Base-by-base conservation (phyloP, 2,329 filamentous ascomycete genomes). In the Lecanicillium sp. region DNA sequence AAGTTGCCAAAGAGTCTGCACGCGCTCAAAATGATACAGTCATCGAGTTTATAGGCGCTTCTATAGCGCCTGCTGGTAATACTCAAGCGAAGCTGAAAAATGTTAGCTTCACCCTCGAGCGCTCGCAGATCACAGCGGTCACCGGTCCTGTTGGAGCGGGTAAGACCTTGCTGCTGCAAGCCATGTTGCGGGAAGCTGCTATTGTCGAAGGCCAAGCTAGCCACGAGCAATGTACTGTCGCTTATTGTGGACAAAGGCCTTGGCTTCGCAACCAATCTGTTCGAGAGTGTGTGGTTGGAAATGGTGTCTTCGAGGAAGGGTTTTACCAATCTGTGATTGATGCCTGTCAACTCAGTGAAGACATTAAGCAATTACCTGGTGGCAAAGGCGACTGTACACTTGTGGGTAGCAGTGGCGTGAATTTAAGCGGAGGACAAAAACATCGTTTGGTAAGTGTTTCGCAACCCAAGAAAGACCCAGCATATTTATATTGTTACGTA, bases 111-210 rank as follows among this genome's bases (percentile, higher is more conserved):
- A 45, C 45, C 1, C 48, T 67, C 3, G 51, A 55, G 1, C 37
- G 45, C 0, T 45, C 46, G 3, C 41, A 51, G 5, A 48, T 66
- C 2, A 65, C 58, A 5, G 51, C 65, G 6, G 48, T 67, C 3
- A 52, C 60, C 12, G 64, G 64, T 0, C 62, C 62, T 0, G 50
- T 65, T 4, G 64, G 54, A 1, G 59, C 57, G 0, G 64, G 64
- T 1, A 68, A 68, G 40, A 63, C 62, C 0, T 58, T 63, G 0
- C 46, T 67, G 0, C 62, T 57, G 51, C 59, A 58, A 25, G 55
- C 51, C 1, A 48, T 67, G 0, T 41, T 49, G 4, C 46, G 47
- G 5, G 47, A 49, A 16, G 39, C 42, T 2, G 44, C 43, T 1
- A 35, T 42, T 15, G 33, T 18, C 6, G 38, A 39, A 1, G 47